Conservation (phyloP, 73 alveolate species). For the Tetrahymena thermophila region DNA sequence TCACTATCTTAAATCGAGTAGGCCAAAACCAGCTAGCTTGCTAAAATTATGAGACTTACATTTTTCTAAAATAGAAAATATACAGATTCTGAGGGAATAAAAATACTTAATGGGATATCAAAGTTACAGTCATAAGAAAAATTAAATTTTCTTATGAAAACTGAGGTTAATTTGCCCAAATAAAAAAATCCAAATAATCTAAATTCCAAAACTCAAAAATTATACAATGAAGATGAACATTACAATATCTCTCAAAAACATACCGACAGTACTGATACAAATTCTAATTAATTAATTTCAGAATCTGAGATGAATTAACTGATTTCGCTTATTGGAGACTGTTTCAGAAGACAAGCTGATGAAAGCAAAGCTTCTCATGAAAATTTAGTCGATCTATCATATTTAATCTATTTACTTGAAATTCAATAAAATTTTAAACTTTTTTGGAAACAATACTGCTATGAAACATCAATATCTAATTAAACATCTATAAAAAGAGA, state of each 20-base stretch:
- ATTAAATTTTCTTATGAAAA: background rate
- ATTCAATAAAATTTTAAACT: background rate
- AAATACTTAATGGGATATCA: background rate
- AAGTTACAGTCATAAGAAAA: background rate
- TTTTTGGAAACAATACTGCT: background rate
- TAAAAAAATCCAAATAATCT: background rate
- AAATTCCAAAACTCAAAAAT: background rate
- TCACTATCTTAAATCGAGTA: background rate
- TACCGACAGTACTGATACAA: background rate
- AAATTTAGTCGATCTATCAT: background rate
- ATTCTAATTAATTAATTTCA: background rate
- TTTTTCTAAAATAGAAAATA: background rate
- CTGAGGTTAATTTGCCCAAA: background rate
- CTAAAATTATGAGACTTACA: background rate
- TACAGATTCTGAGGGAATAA: background rate
- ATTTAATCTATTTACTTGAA: background rate
- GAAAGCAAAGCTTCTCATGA: background rate
- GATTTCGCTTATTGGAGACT: background rate
- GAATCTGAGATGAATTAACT: background rate
- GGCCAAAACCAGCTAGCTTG: background rate
- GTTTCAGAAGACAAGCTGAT: background rate
- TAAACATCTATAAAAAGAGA: background rate
- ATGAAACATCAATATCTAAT: background rate
- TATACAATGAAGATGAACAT: background rate
- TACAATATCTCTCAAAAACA: background rate